A percentile compares a stretch with the other conserved stretches of the same genome.
phyloP scores from a whole-genome alignment of 2,329 filamentous ascomycete species.

The Botrytis fragariae region DNA sequence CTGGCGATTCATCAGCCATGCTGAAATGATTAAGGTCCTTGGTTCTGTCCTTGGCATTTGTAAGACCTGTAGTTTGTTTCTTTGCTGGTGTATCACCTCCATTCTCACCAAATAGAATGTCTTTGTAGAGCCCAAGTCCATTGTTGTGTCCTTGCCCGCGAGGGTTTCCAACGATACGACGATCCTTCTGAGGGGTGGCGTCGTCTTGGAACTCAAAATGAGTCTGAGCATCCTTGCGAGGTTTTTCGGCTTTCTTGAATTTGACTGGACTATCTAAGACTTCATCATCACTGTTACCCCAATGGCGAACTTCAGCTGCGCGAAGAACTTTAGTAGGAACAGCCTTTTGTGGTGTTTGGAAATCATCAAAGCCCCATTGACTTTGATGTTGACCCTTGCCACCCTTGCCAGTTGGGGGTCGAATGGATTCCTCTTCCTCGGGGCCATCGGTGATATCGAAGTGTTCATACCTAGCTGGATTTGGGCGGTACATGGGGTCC shows the following conservation, averaged over 20 bases:
- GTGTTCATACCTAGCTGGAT: conserved; percentile 79
- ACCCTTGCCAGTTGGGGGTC: conserved; percentile 28
- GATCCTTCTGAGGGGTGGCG: conserved; percentile 54
- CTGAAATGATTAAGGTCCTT: conserved; percentile 79
- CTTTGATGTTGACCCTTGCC: conserved; percentile 61
- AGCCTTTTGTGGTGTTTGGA: conserved; percentile 74
- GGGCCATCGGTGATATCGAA: conserved; percentile 74
- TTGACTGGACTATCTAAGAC: conserved; percentile 57
- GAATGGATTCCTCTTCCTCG: conserved; percentile 36
- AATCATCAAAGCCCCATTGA: conserved; percentile 88
- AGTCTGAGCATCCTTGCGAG: conserved; percentile 73
- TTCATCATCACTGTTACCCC: conserved; percentile 69
- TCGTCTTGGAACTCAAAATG: conserved; percentile 87
- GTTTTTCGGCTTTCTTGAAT: conserved; percentile 58
- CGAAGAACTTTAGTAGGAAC: conserved; percentile 58
- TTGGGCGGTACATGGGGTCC: conserved; percentile 54
- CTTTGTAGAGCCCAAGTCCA: conserved; percentile 71
- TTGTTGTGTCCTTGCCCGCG: conserved; percentile 62
- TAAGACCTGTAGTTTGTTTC: conserved; percentile 46
- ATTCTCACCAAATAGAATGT: conserved; percentile 66
- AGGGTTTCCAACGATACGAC: conserved; percentile 46
- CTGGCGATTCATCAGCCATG: conserved; percentile 67
- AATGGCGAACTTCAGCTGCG: conserved; percentile 72
- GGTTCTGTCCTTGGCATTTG: conserved; percentile 68
- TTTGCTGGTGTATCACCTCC: conserved; percentile 29